A percentile compares a stretch with the other conserved stretches of the same genome.
Evolutionary conservation across 202 grass and related monocot genomes (phyloP).

Genomic region (Panicum hallii): DNA sequence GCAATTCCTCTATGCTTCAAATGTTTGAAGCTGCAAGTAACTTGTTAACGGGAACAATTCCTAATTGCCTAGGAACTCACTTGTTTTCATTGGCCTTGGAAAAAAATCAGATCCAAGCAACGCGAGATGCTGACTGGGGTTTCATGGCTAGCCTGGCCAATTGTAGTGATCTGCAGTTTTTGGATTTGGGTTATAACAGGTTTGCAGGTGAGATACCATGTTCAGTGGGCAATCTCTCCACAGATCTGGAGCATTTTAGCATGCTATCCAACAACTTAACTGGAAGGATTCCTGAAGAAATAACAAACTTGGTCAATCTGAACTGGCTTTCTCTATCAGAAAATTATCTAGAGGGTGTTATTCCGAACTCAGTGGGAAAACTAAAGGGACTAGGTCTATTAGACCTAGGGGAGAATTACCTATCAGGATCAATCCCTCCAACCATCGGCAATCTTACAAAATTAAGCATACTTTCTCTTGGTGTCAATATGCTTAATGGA

Average conservation of each 20-base stretch:
- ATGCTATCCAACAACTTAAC: constrained; percentile 28
- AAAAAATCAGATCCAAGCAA: neutral
- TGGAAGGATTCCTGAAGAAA: constrained; percentile 44
- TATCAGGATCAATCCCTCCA: constrained; percentile 37
- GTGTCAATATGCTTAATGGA: neutral
- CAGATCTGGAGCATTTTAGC: neutral
- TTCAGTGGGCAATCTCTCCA: constrained; percentile 35
- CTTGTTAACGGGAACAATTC: constrained; percentile 40
- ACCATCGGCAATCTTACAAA: constrained; percentile 22
- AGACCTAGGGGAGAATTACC: constrained; percentile 13
- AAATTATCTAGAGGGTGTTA: constrained; percentile 23
- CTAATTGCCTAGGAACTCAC: constrained; percentile 9
- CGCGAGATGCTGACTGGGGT: constrained; percentile 3
- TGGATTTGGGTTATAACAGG: neutral
- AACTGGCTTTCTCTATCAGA: neutral
- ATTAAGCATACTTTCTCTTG: constrained; percentile 18
- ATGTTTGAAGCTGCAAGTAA: neutral
- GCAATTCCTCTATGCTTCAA: constrained; percentile 36
- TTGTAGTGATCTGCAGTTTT: neutral
- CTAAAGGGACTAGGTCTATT: neutral
- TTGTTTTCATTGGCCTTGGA: neutral
- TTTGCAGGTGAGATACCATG: constrained; percentile 37
- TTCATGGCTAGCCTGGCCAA: constrained; percentile 22
- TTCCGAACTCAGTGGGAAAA: constrained; percentile 16
- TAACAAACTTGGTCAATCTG: constrained; percentile 38